phyloP scores from a whole-genome alignment of 2,329 filamentous ascomycete species.

The Fusarium sp. region DNA sequence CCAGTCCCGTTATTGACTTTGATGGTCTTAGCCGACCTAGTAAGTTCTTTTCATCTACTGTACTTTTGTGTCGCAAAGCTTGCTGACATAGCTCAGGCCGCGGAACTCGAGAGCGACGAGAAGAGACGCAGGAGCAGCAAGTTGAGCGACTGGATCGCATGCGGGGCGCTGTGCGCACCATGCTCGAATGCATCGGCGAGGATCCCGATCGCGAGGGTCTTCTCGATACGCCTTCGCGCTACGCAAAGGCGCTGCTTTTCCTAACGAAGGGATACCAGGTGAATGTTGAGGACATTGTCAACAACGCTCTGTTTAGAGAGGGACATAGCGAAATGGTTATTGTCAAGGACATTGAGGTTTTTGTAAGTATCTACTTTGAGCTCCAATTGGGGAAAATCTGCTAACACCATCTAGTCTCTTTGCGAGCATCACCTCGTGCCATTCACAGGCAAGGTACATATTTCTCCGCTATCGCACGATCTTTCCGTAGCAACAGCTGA shows the following conservation, averaged over 20 bases:
- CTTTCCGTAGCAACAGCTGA: constrained; percentile 10
- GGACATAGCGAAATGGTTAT: constrained; percentile 98
- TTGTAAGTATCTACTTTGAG: constrained; percentile 16
- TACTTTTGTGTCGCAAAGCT: background rate
- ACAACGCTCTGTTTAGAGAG: constrained; percentile 94
- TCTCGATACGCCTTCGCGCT: constrained; percentile 82
- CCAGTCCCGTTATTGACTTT: constrained; percentile 72
- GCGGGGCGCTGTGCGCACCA: constrained; percentile 73
- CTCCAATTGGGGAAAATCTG: background rate
- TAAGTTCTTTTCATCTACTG: constrained; percentile 51
- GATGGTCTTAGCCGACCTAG: constrained; percentile 74
- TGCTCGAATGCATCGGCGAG: constrained; percentile 79
- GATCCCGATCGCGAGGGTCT: constrained; percentile 77
- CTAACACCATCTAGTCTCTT: constrained; percentile 70
- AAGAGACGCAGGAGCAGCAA: constrained; percentile 65
- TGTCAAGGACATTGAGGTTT: constrained; percentile 97
- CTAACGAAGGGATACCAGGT: constrained; percentile 98
- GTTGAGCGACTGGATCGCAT: constrained; percentile 70
- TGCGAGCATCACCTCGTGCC: constrained; percentile 99
- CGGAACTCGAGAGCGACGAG: constrained; percentile 75
- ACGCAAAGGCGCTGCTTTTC: constrained; percentile 95
- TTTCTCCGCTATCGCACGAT: background rate
- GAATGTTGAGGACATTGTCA: constrained; percentile 92
- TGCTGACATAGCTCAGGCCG: constrained; percentile 59
- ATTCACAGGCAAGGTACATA: constrained; percentile 88